Base-by-base conservation (phyloP, 2,329 filamentous ascomycete genomes). In the Phoma sp. region DNA sequence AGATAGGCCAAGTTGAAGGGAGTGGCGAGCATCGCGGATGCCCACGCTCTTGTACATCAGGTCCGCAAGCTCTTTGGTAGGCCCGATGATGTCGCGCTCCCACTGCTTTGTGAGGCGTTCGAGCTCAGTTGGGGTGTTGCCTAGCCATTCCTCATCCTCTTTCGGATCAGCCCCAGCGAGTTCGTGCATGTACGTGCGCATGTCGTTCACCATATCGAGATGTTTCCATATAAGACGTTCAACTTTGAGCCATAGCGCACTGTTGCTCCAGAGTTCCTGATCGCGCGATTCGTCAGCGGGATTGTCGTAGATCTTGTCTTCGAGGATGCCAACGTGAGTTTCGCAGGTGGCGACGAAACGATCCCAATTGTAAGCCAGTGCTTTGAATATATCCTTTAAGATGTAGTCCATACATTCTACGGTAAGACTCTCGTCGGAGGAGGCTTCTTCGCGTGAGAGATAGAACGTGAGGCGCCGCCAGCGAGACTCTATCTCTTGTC, bases 401-500 rank as follows among this genome's bases (percentile, higher is more conserved):
- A 83, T 78, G n/a, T 79, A 69, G 52, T 82, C 80, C 68, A 80
- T 81, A 47, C 80, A 83, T 56, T 81, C 77, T 4, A 75, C 67
- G 7, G 77, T 76, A 12, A 83, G 66, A 9, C 68, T 64, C 4
- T 79, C 75, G 38, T 81, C 77, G 2, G 47, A 33, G 23, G 47
- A 43, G 7, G 53, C 47, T 43, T 51, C 47, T 15, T 49, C 38
- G 26, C 75, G 74, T 2, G 75, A 75, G 0, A 83, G 71, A 52
- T 81, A 81, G 57, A 83, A 82, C 0, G 80, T 79, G 5, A 84
- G 65, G 5, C 81, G 72, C 7, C 81, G 75, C 81, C 82, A 84
- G n/a, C 78, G 74, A n/a, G 74, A 74, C 63, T 84, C 82, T 40
- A 80, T 76, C 51, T 82, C 77, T 37, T 80, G 75, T 12, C 81